A percentile compares a stretch with the other conserved stretches of the same genome.
These are phyloP conservation scores for Colletotrichum acutatum DNA, from an alignment of 2,329 filamentous ascomycete species.

Conservation along the genomic window DNA sequence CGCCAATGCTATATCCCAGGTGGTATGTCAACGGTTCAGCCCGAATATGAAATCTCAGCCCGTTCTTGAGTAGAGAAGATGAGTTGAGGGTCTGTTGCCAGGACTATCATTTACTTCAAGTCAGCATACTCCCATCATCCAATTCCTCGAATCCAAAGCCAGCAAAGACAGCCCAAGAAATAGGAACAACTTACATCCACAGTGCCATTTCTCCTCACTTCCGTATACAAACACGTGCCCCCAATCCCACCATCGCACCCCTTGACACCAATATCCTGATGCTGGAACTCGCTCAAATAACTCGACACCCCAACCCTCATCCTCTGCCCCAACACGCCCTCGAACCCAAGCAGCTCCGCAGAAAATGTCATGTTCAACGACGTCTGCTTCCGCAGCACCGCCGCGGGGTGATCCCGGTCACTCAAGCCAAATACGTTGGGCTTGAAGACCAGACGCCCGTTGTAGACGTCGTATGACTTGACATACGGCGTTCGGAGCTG, in stretches of 20 bases:
- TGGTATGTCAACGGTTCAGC: conserved; percentile 37
- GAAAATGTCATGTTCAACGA: conserved; percentile 44
- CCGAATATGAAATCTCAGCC: conserved; percentile 37
- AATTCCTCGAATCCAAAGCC: too few species aligned
- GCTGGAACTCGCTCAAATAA: conserved; percentile 40
- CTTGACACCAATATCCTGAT: conserved; percentile 41
- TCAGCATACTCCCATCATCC: background rate
- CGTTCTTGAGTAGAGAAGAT: background rate
- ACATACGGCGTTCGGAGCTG: conserved; percentile 32
- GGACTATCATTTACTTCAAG: background rate
- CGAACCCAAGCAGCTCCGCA: conserved; percentile 35
- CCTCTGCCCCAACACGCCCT: conserved; percentile 31
- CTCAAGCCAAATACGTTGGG: conserved; percentile 42
- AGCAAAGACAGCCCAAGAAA: background rate
- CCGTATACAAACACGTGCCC: conserved; percentile 35
- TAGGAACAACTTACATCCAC: conserved; percentile 5
- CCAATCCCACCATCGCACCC: conserved; percentile 37
- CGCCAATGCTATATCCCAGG: conserved; percentile 38
- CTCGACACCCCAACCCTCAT: conserved; percentile 41
- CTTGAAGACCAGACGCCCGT: conserved; percentile 43
- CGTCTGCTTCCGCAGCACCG: conserved; percentile 42
- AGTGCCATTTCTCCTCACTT: conserved; percentile 16
- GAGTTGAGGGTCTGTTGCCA: conserved; percentile 22
- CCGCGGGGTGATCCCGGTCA: conserved; percentile 42
- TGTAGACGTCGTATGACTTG: conserved; percentile 2